Evolutionary conservation across 805 yeast genomes (phyloP).

Genomic region (Starmerella vaccinii): DNA sequence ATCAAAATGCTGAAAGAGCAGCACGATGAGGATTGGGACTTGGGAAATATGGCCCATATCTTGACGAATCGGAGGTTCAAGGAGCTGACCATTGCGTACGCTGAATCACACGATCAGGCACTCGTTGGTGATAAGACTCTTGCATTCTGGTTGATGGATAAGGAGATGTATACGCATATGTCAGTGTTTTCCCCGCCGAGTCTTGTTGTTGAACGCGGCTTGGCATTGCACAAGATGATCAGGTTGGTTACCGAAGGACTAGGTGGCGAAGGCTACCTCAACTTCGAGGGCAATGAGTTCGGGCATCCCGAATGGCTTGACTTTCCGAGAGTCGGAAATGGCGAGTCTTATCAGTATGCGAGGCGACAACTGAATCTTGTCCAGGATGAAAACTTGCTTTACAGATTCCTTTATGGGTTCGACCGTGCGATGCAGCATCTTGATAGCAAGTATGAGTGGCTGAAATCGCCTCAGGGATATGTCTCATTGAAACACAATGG

Average conservation of each 20-base stretch:
- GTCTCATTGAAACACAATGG: constrained; percentile 78
- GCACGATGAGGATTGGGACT: constrained; percentile 83
- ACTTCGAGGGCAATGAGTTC: constrained; percentile 95
- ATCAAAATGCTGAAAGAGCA: constrained; percentile 79
- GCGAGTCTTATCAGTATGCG: constrained; percentile 83
- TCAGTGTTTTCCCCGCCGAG: constrained; percentile 62
- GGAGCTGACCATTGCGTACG: constrained; percentile 82
- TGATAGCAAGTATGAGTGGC: constrained; percentile 63
- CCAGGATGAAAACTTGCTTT: constrained; percentile 69
- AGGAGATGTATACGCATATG: constrained; percentile 96
- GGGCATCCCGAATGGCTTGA: constrained; percentile 99
- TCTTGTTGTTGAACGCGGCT: constrained; percentile 75
- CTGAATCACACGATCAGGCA: constrained; percentile 96
- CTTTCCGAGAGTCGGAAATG: constrained; percentile 85
- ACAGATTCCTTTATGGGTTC: constrained; percentile 66
- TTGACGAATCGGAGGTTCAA: constrained; percentile 79
- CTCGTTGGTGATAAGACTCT: constrained; percentile 92
- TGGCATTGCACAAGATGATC: constrained; percentile 83
- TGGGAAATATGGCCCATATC: constrained; percentile 68
- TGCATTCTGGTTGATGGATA: constrained; percentile 98
- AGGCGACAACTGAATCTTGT: constrained; percentile 87
- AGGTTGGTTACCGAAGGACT: constrained; percentile 74
- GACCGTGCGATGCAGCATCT: constrained; percentile 75
- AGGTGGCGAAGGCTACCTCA: constrained; percentile 96
- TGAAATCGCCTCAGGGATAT: constrained; percentile 65